These are phyloP conservation scores for Martensiomyces pterosporus DNA, from an alignment of 192 early-diverging fungal genomes.

Conservation along the genomic window DNA sequence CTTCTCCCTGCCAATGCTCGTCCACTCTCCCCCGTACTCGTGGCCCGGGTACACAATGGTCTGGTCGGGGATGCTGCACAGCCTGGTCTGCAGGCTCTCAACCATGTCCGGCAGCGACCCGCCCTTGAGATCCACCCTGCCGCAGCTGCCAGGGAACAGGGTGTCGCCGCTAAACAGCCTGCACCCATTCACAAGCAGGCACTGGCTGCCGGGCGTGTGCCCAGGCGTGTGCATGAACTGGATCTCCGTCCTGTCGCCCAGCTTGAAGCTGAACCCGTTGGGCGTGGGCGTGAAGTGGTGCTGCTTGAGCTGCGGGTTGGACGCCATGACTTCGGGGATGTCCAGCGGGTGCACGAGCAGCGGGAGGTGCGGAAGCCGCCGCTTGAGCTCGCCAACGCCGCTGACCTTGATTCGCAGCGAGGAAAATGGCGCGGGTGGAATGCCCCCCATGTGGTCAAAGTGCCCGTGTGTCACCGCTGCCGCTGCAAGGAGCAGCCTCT, in stretches of 20 bases:
- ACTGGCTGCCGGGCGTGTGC: slow-evolving; percentile 85
- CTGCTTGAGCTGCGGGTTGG: slow-evolving; percentile 62
- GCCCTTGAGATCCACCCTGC: slow-evolving; percentile 81
- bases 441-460: slow-evolving; percentile 83
- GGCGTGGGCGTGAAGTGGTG: slow-evolving; percentile 58
- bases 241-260: slow-evolving; percentile 54
- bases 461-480: slow-evolving; percentile 79
- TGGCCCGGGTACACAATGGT: slow-evolving; percentile 89
- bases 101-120: slow-evolving; percentile 62
- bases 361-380: slow-evolving; percentile 66
- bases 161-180: slow-evolving; percentile 86
- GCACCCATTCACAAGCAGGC: slow-evolving; percentile 68
- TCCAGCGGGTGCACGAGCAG: slow-evolving; percentile 75
- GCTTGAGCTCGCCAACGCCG: slow-evolving; percentile 71
- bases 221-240: slow-evolving; percentile 89
- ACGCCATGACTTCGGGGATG: slow-evolving; percentile 59
- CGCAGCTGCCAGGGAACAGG: slow-evolving; percentile 73
- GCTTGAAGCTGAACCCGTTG: slow-evolving; percentile 53
- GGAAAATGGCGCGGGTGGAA: slow-evolving; percentile 83
- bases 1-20: slow-evolving; percentile 69
- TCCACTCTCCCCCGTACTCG: slow-evolving; percentile 78
- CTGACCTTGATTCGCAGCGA: slow-evolving; percentile 71
- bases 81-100: slow-evolving; percentile 61
- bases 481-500: slow-evolving; percentile 65
- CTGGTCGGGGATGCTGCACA: slow-evolving; percentile 56